Base-by-base conservation (phyloP, 371 early-diverging fungal genomes). In the Dinochytrium kinnereticum region DNA sequence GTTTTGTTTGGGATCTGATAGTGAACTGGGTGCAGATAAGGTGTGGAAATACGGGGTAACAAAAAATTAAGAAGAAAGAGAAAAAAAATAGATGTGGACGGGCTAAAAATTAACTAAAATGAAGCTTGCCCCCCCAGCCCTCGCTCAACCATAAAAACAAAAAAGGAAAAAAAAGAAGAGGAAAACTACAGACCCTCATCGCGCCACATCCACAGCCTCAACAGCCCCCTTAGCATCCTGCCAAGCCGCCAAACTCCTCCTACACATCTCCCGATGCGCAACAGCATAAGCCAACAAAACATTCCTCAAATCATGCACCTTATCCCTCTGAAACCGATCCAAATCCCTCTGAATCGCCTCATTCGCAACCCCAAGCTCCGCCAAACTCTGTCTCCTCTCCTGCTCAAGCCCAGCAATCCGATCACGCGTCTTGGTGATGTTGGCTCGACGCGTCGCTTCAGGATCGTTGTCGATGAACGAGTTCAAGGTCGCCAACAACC, bases 401-500 rank as follows among this genome's bases (percentile, higher is more conserved):
- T 90, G 90, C 80, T 96, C 94, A 49, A 97, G 85, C 80, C 86
- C 77, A 19, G 71, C 69, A 69, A 96, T 95, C 3, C 87, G 87
- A 76, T 97, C 97, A n/a, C 90, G 88, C 2, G 95, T 92, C 71
- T 90, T 93, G 7, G 93, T 93, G 59, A 98, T 95, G 70, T 92
- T 92, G 77, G 91, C 91, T 50, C 95, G 91, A 24, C 97, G 90
- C 30, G 95, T 92, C 21, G 91, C 90, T 67, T 94, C 95, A 0
- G 97, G 97, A 78, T 98, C 96, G 5, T 94, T 95, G 83, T 97
- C 98, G 31, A 96, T 94, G 61, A 98, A 89, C 0, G 95, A 94
- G 74, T 85, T 84, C 21, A 85, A 26, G 3, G 78, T 76, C 10
- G 83, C 80, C 38, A 83, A 38, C 39, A 81, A 17, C 15, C 80